A percentile compares a stretch with the other conserved stretches of the same genome.
Evolutionary conservation across 2,329 filamentous ascomycete genomes (phyloP).

Genomic region (Clarireedia sp.): DNA sequence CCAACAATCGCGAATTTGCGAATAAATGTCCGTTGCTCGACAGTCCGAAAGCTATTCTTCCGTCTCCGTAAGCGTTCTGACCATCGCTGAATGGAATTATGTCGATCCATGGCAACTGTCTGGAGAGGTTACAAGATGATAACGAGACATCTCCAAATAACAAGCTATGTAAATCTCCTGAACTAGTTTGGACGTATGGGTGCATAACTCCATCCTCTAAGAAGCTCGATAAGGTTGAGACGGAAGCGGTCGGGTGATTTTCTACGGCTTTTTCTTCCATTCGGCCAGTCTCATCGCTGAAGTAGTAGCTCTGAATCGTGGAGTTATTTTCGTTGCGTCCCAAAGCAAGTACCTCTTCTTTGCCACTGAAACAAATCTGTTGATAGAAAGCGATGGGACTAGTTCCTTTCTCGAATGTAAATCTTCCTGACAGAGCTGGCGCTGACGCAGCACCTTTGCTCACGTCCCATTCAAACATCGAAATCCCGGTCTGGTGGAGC

Average conservation of each 20-base stretch:
- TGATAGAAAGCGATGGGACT: conserved; percentile 14
- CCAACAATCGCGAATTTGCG: conserved; percentile 64
- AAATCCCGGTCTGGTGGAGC: conserved; percentile 58
- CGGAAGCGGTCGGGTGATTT: conserved; percentile 8
- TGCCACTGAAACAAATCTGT: conserved; percentile 24
- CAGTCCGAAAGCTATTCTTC: conserved; percentile 45
- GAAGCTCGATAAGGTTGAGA: conserved; percentile 24
- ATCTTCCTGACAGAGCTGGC: conserved; percentile 35
- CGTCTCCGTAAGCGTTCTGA: conserved; percentile 13
- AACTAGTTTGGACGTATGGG: conserved; percentile 24
- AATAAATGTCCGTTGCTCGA: conserved; percentile 72
- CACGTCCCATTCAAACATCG: conserved; percentile 62
- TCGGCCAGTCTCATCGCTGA: conserved; percentile 23
- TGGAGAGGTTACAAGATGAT: conserved; percentile 25
- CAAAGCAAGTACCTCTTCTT: conserved; percentile 20
- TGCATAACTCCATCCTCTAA: conserved; percentile 15
- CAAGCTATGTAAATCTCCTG: conserved; percentile 25
- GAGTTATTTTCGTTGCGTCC: conserved; percentile 13
- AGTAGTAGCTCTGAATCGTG: conserved; percentile 19
- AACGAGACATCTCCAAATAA: conserved; percentile 20
- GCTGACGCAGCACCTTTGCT: conserved; percentile 44
- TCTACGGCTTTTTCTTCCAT: conserved; percentile 19
- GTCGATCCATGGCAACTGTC: conserved; percentile 30
- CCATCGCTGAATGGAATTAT: conserved; percentile 19
- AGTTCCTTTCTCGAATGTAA: conserved; percentile 33